phyloP scores from a whole-genome alignment of 1,284 basidiomycete species.

The Boletus semigastroideus region DNA sequence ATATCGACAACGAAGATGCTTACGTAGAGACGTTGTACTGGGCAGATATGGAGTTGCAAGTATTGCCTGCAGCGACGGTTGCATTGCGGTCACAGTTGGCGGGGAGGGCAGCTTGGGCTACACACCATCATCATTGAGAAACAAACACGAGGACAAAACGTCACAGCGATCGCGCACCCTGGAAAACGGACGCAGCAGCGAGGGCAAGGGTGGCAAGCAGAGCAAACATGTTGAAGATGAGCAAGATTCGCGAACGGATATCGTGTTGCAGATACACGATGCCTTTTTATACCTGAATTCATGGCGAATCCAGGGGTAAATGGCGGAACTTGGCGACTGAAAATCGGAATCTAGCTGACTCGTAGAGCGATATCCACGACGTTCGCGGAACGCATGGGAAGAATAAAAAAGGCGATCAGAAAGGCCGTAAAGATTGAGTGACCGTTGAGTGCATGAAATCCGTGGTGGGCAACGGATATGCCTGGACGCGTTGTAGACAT shows the following conservation, averaged over 20 bases:
- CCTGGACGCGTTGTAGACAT: too few relatives aligned
- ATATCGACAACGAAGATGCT: constrained; percentile 7
- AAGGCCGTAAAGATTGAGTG: background rate
- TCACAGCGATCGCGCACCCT: constrained; percentile 15
- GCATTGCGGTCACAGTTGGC: constrained; percentile 40
- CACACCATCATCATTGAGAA: background rate
- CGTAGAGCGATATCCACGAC: background rate
- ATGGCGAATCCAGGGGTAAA: background rate
- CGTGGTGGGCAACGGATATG: background rate
- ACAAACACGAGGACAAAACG: background rate
- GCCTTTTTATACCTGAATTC: constrained; percentile 27
- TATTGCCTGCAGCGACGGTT: constrained; percentile 34
- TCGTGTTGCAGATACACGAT: background rate
- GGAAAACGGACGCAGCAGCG: constrained; percentile 6
- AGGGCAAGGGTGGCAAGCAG: constrained; percentile 17
- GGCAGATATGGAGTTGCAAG: constrained; percentile 41
- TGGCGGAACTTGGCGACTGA: too few relatives aligned
- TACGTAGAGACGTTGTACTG: constrained; percentile 45
- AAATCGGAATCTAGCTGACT: too few relatives aligned
- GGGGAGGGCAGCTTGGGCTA: constrained; percentile 21
- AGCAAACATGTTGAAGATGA: constrained; percentile 18
- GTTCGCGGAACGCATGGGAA: background rate
- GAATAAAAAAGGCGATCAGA: background rate
- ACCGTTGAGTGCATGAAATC: background rate
- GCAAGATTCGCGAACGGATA: background rate